Evolutionary conservation across 75 land plant genomes (phyloP).

Genomic region (Isoetes taiwanensis): DNA sequence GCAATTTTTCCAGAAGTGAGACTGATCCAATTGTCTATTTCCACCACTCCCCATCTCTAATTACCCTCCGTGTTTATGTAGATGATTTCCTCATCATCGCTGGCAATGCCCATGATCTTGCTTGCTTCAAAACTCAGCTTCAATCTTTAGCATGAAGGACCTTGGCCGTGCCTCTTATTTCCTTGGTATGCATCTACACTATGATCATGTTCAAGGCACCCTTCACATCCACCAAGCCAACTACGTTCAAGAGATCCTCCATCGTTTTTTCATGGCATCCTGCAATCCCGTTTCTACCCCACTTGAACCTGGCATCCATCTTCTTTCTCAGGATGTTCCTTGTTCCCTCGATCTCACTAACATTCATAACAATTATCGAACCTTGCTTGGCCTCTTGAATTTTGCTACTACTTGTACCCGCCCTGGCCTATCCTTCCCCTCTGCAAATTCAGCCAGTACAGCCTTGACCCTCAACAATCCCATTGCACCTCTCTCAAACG

Average conservation of each 20-base stretch:
- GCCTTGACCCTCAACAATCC: not conserved
- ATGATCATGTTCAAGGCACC: not conserved
- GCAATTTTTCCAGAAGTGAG: not conserved
- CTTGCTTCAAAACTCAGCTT: not conserved
- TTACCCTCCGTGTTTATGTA: constrained; percentile 15
- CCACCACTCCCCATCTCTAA: not conserved
- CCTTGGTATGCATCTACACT: constrained; percentile 5
- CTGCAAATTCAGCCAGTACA: not conserved
- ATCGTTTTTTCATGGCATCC: no score
- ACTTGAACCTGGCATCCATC: not conserved
- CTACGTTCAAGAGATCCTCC: no score
- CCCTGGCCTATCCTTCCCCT: not conserved
- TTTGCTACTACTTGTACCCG: no score
- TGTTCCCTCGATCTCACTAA: no score
- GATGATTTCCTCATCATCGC: constrained; percentile 17
- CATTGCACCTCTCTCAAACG: not conserved
- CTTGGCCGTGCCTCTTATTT: constrained; percentile 7
- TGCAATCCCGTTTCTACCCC: not conserved
- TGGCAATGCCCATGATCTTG: not conserved
- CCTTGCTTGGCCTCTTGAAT: not conserved
- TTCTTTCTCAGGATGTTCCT: not conserved
- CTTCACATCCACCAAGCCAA: no score
- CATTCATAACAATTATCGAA: not conserved
- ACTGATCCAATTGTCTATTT: constrained; percentile 9
- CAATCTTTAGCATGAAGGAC: constrained; percentile 11